Evolutionary conservation across 2,329 filamentous ascomycete species (phyloP).

Genomic region (Pseudogymnoascus sp.): DNA sequence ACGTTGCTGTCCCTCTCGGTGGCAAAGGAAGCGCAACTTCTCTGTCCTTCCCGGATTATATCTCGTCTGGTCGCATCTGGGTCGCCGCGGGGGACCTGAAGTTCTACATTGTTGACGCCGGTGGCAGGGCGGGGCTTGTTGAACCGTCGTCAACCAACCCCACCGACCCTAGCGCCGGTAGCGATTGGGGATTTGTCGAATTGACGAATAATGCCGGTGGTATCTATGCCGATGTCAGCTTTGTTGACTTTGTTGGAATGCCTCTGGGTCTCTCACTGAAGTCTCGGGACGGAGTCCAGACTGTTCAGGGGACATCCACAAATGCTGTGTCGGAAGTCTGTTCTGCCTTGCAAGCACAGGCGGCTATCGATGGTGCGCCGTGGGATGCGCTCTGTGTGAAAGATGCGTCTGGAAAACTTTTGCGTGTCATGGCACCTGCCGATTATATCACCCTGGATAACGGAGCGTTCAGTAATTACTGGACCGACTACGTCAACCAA

Average conservation of each 20-base stretch:
- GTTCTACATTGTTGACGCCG: conserved; percentile 63
- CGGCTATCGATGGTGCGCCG: conserved; percentile 44
- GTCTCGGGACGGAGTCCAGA: conserved; percentile 39
- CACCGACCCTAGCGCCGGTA: conserved; percentile 54
- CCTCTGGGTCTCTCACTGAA: conserved; percentile 52
- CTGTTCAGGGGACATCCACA: conserved; percentile 50
- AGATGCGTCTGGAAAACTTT: conserved; percentile 21
- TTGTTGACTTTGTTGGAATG: conserved; percentile 68
- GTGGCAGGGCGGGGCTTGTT: conserved; percentile 53
- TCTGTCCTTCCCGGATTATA: conserved; percentile 57
- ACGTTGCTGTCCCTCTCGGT: conserved; percentile 60
- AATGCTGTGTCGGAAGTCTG: conserved; percentile 51
- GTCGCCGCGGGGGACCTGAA: conserved; percentile 56
- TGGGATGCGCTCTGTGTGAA: conserved; percentile 48
- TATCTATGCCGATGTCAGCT: conserved; percentile 63
- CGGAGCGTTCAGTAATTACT: conserved; percentile 36
- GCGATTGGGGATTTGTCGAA: conserved; percentile 62
- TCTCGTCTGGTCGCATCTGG: conserved; percentile 68
- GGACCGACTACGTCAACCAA: conserved; percentile 38
- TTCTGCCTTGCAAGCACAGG: conserved; percentile 46
- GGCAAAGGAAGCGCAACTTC: conserved; percentile 51
- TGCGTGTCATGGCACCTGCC: conserved; percentile 37
- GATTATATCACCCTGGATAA: conserved; percentile 29
- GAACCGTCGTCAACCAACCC: conserved; percentile 67
- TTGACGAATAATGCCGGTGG: conserved; percentile 58